Evolutionary conservation across 164 flowering plant species (phyloP), one percentile per base, ranked within the genome.

Genomic region (Magnolia kwangsiensis): DNA sequence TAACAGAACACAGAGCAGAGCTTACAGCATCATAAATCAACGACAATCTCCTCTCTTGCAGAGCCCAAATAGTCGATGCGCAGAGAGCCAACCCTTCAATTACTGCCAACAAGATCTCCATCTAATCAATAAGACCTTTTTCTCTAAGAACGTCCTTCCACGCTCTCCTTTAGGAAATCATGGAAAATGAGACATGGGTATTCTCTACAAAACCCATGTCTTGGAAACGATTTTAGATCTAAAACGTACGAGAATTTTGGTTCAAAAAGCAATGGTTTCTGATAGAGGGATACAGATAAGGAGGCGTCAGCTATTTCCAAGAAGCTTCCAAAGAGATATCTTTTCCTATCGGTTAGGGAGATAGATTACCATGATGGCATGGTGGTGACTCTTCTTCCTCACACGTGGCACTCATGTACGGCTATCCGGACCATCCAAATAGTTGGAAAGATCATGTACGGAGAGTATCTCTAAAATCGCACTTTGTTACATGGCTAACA

Each of bases 121-220:
- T 67, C 49, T 8, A 63, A n/a, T 16, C 65, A 63, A 21, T 5
- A 37, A 63, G 65, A 7, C 65, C 65, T 8, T 4, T 63, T 16
- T 63, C 65, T 21, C 65, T 37, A 37, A 37, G 16, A 65, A 13
- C 29, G 18, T 8, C 29, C 29, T 7, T n/a, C 3, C 4, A 14
- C 13, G 24, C 16, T 23, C 9, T 65, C 68, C 68, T 29, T 1
- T 3, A 67, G 11, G 58, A 67, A 67, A 67, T 29, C 24, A 67
- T 13, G 55, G 72, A 45, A 69, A 69, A 2, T 16, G 72, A 49
- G 58, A 49, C 16, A 50, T 70, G 59, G 58, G 29, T 70, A 2
- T 70, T 45, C n/a, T 45, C 58, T 49, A 18, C 58, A 70, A 70
- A 70, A 70, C 71, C 71, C 71, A 70, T 18, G 23, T 8, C 58